Percentiles rank a stretch among this genome's conserved stretches.
Conservation (phyloP, 2,329 filamentous ascomycete genomes). For the Arthrobotrys entomopaga region DNA sequence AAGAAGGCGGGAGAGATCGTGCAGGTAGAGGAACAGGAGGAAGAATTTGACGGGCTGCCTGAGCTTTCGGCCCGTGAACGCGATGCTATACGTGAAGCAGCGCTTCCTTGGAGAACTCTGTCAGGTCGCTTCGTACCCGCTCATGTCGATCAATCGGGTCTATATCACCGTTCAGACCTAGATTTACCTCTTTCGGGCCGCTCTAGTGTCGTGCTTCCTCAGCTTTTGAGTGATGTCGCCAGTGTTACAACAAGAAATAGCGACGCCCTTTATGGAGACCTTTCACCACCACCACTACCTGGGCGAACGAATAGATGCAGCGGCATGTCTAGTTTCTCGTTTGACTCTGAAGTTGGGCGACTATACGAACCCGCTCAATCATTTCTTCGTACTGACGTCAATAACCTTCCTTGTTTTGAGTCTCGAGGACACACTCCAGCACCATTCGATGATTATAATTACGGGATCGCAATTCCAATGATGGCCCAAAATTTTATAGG, state of each 20-base stretch:
- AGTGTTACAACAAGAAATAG: slow-evolving; percentile 37
- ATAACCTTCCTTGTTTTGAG: slow-evolving; percentile 18
- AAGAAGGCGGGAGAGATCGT: slow-evolving; percentile 5
- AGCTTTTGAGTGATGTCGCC: slow-evolving; percentile 37
- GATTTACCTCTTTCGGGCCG: slow-evolving; percentile 45
- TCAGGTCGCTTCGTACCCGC: slow-evolving; percentile 50
- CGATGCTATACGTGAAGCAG: slow-evolving; percentile 39
- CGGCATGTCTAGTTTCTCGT: slow-evolving; percentile 29
- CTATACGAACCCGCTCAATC: slow-evolving; percentile 45
- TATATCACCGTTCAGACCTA: slow-evolving; percentile 47
- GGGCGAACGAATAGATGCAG: slow-evolving; percentile 30
- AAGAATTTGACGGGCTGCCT: slow-evolving; percentile 34
- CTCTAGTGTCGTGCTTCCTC: slow-evolving; percentile 46
- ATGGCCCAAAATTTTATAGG: neutral
- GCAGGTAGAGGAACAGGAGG: slow-evolving; percentile 18
- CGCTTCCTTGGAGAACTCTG: slow-evolving; percentile 48
- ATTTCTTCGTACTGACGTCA: slow-evolving; percentile 22
- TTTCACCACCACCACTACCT: slow-evolving; percentile 20
- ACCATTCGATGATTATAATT: slow-evolving; percentile 19
- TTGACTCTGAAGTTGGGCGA: slow-evolving; percentile 48
- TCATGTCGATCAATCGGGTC: slow-evolving; percentile 35
- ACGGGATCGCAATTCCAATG: slow-evolving; percentile 10
- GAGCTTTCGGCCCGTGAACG: slow-evolving; percentile 47
- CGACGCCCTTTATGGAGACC: slow-evolving; percentile 17
- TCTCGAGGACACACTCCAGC: slow-evolving; percentile 27